Evolutionary conservation across 768 basidiomycete species (phyloP).

Genomic region (Kwoniella sp.): DNA sequence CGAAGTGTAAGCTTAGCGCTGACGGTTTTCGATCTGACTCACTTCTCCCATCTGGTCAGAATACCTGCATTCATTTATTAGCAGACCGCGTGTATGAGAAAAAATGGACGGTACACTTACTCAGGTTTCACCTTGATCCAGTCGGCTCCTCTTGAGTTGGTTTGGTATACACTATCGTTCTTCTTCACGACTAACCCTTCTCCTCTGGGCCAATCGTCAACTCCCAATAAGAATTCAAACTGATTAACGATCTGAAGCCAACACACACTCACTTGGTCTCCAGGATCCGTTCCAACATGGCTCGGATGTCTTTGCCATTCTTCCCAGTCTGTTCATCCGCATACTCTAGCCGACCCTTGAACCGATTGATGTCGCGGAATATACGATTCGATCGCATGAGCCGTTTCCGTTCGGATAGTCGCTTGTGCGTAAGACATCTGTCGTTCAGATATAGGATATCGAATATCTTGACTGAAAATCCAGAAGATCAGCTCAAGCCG

Average conservation of each 20-base stretch:
- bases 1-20: constrained; percentile 59
- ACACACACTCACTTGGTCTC: constrained; percentile 60
- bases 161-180: constrained; percentile 71
- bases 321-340: constrained; percentile 70
- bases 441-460: constrained; percentile 84
- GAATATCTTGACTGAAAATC: constrained; percentile 83
- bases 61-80: constrained; percentile 32
- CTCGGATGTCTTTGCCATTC: constrained; percentile 77
- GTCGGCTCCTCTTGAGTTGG: constrained; percentile 83
- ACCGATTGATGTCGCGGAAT: constrained; percentile 43
- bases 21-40: neutral
- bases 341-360: constrained; percentile 82
- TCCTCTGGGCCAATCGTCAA: constrained; percentile 61
- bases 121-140: constrained; percentile 81
- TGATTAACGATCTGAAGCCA: neutral
- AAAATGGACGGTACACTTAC: constrained; percentile 18
- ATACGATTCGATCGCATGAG: constrained; percentile 62
- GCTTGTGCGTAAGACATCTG: constrained; percentile 68
- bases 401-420: constrained; percentile 74
- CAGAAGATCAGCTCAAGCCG: neutral
- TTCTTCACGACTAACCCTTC: constrained; percentile 95
- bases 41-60: constrained; percentile 55
- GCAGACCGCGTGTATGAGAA: neutral
- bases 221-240: neutral
- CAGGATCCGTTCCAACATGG: constrained; percentile 79